Base-by-base conservation (phyloP, 192 early-diverging fungal genomes). In the Martensiomyces pterosporus region DNA sequence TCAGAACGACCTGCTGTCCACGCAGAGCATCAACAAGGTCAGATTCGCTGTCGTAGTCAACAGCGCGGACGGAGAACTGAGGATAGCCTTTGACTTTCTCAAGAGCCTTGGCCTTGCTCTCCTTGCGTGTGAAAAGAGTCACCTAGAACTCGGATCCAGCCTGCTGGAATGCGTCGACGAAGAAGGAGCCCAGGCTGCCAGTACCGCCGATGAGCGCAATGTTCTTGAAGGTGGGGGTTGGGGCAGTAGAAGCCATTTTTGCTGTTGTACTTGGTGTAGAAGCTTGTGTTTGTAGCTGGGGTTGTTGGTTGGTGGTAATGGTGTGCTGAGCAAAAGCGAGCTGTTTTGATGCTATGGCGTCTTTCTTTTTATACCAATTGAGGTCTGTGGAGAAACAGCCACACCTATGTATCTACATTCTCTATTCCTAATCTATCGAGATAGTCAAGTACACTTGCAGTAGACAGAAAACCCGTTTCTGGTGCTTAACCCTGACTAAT, bases 121-220 rank as follows among this genome's bases (percentile, higher is more conserved):
- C 43, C 43, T 45, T 45, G 25, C 43, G 43, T 8, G 43, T 45
- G 9, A 45, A 15, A 10, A 45, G n/a, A 13, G 43, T 45, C 24
- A 45, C 43, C 4, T 24, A 13, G 9, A 45, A 27, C 17, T 45
- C 25, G 43, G 17, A 16, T 5, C 43, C 25, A 26, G 24, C 12
- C 18, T 45, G 22, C 43, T 27, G 18, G 16, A 45, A 45, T 7
- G 22, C 43, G 9, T 45, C 25, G 43, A 45, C 26, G 17, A 32
- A 45, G 9, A 23, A 24, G 24, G 24, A 16, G 14, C 24, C 24
- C 43, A 45, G 14, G 14, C 2, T 16, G 15, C 43, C 43, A 14
- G 43, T 26, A 16, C 22, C 43, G 14, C 43, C 43, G 17, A 27
- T 5, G 10, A 45, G 24, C 25, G 43, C 43, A 9, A 45, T 26